Evolutionary conservation across 331 rosid genomes (phyloP).

Genomic region (Saraca asoca): DNA sequence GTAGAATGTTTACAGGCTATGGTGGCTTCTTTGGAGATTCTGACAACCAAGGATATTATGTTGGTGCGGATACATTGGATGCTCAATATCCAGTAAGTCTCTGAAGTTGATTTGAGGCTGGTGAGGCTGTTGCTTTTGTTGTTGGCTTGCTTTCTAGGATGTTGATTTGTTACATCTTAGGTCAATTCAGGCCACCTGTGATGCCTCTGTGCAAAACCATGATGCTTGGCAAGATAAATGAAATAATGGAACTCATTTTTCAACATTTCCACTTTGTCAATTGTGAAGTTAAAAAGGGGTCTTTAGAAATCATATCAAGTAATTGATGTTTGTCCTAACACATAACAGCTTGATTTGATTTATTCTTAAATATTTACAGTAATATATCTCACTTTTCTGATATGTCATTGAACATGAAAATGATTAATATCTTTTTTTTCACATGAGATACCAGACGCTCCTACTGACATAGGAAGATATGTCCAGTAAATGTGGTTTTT

Average conservation of each 20-base stretch:
- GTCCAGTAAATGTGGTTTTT: background rate
- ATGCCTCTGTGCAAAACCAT: background rate
- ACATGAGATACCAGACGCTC: too few species aligned
- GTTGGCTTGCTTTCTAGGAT: constrained; percentile 9
- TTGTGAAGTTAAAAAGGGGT: background rate
- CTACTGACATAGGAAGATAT: background rate
- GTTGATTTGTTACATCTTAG: constrained; percentile 14
- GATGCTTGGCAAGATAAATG: background rate
- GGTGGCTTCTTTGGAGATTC: constrained; percentile 56
- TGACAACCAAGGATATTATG: constrained; percentile 68
- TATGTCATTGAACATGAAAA: background rate
- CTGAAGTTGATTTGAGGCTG: background rate
- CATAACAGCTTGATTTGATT: background rate
- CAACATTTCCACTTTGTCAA: constrained; percentile 12
- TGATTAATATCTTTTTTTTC: background rate
- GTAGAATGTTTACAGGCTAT: constrained; percentile 64
- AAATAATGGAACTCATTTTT: constrained; percentile 14
- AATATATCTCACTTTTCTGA: background rate
- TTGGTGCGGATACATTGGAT: constrained; percentile 56
- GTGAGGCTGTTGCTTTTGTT: constrained; percentile 3
- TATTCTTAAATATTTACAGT: constrained; percentile 9
- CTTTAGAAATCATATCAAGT: constrained; percentile 1
- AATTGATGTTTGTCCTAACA: background rate
- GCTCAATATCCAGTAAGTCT: constrained; percentile 71
- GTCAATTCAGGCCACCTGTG: constrained; percentile 5